These are phyloP conservation scores for Penicillium parvum DNA, from an alignment of 495 filamentous ascomycete genomes.

Conservation along the genomic window DNA sequence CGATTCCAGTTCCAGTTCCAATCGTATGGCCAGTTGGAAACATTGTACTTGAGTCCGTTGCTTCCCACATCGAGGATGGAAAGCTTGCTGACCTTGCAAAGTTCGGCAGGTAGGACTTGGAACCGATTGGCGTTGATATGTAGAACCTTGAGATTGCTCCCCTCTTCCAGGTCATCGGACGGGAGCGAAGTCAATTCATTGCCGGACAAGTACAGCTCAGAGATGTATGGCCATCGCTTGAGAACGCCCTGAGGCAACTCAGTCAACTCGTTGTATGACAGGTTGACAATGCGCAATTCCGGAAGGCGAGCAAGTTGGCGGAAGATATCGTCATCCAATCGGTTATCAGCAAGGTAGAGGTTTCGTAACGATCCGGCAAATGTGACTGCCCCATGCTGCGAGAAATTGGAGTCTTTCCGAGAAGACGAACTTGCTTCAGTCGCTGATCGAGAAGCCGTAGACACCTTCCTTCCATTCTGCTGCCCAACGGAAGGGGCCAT, in stretches of 20 bases:
- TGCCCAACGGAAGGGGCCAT: slow-evolving; percentile 71
- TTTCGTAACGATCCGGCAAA: slow-evolving; percentile 81
- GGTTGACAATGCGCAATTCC: slow-evolving; percentile 83
- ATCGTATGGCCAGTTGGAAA: slow-evolving; percentile 98
- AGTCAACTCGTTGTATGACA: slow-evolving; percentile 91
- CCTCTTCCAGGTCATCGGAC: slow-evolving; percentile 89
- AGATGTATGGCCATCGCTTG: slow-evolving; percentile 78
- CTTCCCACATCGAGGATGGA: slow-evolving; percentile 90
- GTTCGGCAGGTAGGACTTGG: slow-evolving; percentile 90
- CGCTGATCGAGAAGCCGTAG: slow-evolving; percentile 61
- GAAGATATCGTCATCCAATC: slow-evolving; percentile 88
- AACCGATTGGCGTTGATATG: slow-evolving; percentile 98
- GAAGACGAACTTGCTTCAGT: slow-evolving; percentile 58
- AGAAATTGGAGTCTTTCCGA: slow-evolving; percentile 86
- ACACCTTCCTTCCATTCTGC: slow-evolving; percentile 71
- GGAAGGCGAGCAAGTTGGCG: slow-evolving; percentile 79
- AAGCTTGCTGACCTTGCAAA: slow-evolving; percentile 88
- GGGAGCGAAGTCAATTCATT: slow-evolving; percentile 90
- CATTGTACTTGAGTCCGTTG: slow-evolving; percentile 98
- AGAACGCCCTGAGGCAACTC: slow-evolving; percentile 88
- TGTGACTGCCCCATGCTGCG: slow-evolving; percentile 64
- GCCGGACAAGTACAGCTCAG: slow-evolving; percentile 91
- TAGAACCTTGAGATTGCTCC: slow-evolving; percentile 76
- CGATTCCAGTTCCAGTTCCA: slow-evolving; percentile 99
- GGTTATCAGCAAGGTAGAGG: slow-evolving; percentile 88